These are phyloP conservation scores for Secale cereale DNA, from an alignment of 176 grass and related monocot species.

Conservation along the genomic window DNA sequence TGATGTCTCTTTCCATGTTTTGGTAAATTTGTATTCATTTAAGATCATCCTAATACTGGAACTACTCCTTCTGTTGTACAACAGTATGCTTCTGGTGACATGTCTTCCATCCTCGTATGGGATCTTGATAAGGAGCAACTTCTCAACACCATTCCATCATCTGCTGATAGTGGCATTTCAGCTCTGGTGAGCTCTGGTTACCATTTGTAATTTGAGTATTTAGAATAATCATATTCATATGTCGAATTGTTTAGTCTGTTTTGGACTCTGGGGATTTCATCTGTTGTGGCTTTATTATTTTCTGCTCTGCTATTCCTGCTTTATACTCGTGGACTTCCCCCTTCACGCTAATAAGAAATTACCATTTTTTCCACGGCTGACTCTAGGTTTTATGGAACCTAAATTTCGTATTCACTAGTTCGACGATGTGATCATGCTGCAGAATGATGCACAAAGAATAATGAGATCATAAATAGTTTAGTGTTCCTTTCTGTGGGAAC, in stretches of 20 bases:
- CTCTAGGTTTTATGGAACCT: background rate
- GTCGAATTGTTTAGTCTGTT: slow-evolving; percentile 17
- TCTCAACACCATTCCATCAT: slow-evolving; percentile 60
- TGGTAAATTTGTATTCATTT: background rate
- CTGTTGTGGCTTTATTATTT: slow-evolving; percentile 8
- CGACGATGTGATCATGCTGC: background rate
- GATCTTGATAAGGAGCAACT: slow-evolving; percentile 95
- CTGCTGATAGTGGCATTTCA: slow-evolving; percentile 66
- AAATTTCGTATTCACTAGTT: slow-evolving; percentile 13
- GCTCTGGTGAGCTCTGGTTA: slow-evolving; percentile 59
- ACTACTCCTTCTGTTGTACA: slow-evolving; percentile 27
- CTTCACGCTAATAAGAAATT: background rate
- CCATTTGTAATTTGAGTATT: slow-evolving; percentile 11
- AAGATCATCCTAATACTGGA: slow-evolving; percentile 14
- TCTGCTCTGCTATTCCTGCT: slow-evolving; percentile 9
- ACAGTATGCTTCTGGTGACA: slow-evolving; percentile 87
- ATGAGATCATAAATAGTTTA: background rate
- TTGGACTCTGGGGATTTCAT: background rate
- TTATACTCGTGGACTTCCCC: slow-evolving; percentile 20
- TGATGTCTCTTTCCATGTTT: background rate
- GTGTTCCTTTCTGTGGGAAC: slow-evolving; percentile 13
- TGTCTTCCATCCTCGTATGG: slow-evolving; percentile 74
- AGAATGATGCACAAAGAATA: background rate
- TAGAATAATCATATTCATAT: background rate
- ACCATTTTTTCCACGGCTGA: background rate